A percentile compares a stretch with the other conserved stretches of the same genome.
Conservation (phyloP, 306 rosid species). For the Vachellia pachyceras region DNA sequence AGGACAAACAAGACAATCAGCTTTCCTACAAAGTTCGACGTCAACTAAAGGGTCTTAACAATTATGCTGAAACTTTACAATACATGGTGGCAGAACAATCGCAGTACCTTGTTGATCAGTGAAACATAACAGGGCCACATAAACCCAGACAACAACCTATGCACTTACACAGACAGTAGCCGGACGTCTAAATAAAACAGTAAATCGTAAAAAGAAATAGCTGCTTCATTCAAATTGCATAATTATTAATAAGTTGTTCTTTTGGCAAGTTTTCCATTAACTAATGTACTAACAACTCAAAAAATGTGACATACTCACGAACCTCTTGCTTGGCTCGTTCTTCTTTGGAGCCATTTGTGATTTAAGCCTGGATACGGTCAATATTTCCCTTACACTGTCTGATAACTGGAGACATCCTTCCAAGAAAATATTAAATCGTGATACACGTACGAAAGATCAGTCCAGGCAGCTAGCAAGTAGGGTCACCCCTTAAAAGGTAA, state of each 20-base stretch:
- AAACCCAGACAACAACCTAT: conserved; percentile 24
- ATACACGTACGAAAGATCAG: conserved; percentile 29
- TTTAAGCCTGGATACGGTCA: background rate
- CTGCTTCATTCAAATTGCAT: conserved; percentile 38
- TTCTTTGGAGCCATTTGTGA: conserved; percentile 5
- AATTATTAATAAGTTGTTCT: background rate
- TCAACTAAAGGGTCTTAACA: conserved; percentile 8
- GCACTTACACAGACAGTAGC: conserved; percentile 9
- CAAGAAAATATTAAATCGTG: background rate
- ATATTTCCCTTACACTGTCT: conserved; percentile 12
- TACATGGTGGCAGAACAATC: conserved; percentile 13
- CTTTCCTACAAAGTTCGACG: background rate
- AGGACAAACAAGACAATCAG: conserved; percentile 14
- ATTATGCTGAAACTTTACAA: conserved; percentile 11
- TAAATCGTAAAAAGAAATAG: conserved; percentile 13
- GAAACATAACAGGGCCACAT: conserved; percentile 10
- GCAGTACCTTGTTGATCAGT: conserved; percentile 14
- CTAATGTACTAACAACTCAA: conserved; percentile 5
- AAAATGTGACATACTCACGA: conserved; percentile 13
- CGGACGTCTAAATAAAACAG: conserved; percentile 28
- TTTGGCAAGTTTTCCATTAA: conserved; percentile 12
- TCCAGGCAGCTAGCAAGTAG: conserved; percentile 21
- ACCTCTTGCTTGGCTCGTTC: background rate
- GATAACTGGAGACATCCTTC: conserved; percentile 4
- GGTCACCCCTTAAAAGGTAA: background rate